Evolutionary conservation across 768 basidiomycete genomes (phyloP), one percentile per base, ranked within the genome.

Genomic region (Serendipita indica): DNA sequence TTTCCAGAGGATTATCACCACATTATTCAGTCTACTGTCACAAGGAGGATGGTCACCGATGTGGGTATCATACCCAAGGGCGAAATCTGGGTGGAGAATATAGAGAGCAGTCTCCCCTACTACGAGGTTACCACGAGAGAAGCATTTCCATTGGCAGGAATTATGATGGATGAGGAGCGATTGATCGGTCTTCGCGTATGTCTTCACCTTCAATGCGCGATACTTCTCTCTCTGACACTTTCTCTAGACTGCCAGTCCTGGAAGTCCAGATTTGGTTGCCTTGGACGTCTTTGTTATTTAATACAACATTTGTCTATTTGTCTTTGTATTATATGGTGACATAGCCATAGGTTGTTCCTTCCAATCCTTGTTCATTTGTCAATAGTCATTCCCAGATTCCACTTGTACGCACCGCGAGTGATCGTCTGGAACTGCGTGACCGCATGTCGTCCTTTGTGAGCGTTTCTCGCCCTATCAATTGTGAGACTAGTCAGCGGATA

Each of bases 101-200:
- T 69, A 32, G 41, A 52, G 52, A 63, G 63, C 12, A 39, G 61
- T 20, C 33, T 69, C 54, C 66, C 66, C 34, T 69, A 69, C 30
- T 49, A 64, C 10, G 67, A 68, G 61, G 58, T 52, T 16, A 60
- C 54, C 18, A 63, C 64, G 12, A 28, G 30, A n/a, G 39, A 37
- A 0, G 33, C 35, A 16, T 66, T 64, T 46, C 46, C 58, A 1
- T 66, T 67, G 22, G 61, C 66, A 14, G 65, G 67, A 14, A 64
- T 64, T 25, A 20, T 69, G 56, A 63, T 69, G 6, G 69, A 69
- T 30, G 68, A 69, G 57, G 68, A 67, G 39, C 61, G 66, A 20
- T 63, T 69, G 32, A 58, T 69, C 33, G 68, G 69, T 7, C 49
- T 69, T 3, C 46, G 22, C 20, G 49, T 54, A n/a, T 2, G 49